A percentile compares a stretch with the other conserved stretches of the same genome.
These are phyloP conservation scores for Lepidium didymum DNA, from an alignment of 345 rosid species.

Conservation along the genomic window DNA sequence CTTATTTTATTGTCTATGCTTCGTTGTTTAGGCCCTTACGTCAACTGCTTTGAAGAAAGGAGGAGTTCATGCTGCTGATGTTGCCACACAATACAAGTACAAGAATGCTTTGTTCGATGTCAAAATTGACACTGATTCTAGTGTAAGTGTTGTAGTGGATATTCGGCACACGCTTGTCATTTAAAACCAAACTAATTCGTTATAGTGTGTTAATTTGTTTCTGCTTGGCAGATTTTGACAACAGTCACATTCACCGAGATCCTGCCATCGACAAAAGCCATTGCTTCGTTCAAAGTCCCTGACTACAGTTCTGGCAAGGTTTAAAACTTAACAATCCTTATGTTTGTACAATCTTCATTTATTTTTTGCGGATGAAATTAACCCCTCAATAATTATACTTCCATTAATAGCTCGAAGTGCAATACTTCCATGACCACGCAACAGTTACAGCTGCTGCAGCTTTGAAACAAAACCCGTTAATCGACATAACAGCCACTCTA, in stretches of 20 bases:
- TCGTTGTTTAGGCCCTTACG: conserved; percentile 58
- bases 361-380: not conserved
- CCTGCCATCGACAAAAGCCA: conserved; percentile 78
- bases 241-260: conserved; percentile 61
- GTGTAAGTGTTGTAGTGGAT: conserved; percentile 36
- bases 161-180: not conserved
- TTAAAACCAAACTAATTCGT: not conserved
- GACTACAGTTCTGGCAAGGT: conserved; percentile 83
- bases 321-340: not conserved
- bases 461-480: conserved; percentile 59
- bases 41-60: conserved; percentile 72
- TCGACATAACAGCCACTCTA: conserved; percentile 72
- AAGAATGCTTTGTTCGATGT: conserved; percentile 63
- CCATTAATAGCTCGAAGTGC: conserved; percentile 62
- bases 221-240: conserved; percentile 49
- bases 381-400: not conserved
- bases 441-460: conserved; percentile 58
- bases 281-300: conserved; percentile 74
- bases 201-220: not conserved
- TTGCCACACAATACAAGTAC: conserved; percentile 72
- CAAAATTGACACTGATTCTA: conserved; percentile 80
- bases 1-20: not conserved
- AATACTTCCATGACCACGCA: conserved; percentile 79
- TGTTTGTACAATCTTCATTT: not conserved
- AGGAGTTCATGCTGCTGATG: conserved; percentile 69